Percentiles rank a stretch among this genome's conserved stretches.
These are phyloP conservation scores for Pythium periplocum DNA, from an alignment of 352 stramenopile species.

Conservation along the genomic window DNA sequence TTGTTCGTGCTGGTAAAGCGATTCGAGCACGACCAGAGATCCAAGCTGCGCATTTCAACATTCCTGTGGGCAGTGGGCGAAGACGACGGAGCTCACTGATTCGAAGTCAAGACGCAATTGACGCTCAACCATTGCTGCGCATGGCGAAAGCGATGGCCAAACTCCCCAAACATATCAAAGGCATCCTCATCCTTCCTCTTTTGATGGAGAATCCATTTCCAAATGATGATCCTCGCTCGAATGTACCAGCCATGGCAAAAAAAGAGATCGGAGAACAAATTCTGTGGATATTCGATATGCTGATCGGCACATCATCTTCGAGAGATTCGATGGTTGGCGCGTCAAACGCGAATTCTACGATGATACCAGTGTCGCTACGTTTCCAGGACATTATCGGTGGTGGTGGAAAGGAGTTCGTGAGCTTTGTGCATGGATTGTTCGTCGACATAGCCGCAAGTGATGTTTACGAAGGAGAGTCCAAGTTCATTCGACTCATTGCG, in stretches of 20 bases:
- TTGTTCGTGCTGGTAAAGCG: constrained; percentile 12
- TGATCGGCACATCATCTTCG: constrained; percentile 10
- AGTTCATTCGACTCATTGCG: constrained; percentile 33
- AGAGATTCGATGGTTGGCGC: too few species aligned
- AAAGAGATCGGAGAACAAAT: constrained; percentile 30
- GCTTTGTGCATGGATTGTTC: constrained; percentile 3
- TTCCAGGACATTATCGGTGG: too few species aligned
- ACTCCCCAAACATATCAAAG: constrained; percentile 29
- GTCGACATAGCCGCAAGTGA: constrained; percentile 21
- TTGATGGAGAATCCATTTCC: constrained; percentile 15
- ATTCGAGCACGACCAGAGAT: neutral
- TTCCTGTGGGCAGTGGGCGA: constrained; percentile 23
- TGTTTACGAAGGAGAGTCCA: constrained; percentile 18
- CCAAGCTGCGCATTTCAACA: too few species aligned
- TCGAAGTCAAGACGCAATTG: neutral
- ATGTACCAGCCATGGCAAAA: constrained; percentile 20
- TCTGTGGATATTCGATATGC: constrained; percentile 23
- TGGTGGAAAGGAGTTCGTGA: too few species aligned
- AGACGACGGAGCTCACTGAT: constrained; percentile 11
- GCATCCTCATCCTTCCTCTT: constrained; percentile 22
- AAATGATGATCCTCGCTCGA: constrained; percentile 10
- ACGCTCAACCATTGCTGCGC: constrained; percentile 17
- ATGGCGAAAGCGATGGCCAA: constrained; percentile 27
- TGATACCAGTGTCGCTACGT: too few species aligned
- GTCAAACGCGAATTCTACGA: too few species aligned